Percentiles rank a stretch among this genome's conserved stretches.
These are phyloP conservation scores for Oryza nivara DNA, from an alignment of 176 grass and related monocot genomes.

Conservation along the genomic window DNA sequence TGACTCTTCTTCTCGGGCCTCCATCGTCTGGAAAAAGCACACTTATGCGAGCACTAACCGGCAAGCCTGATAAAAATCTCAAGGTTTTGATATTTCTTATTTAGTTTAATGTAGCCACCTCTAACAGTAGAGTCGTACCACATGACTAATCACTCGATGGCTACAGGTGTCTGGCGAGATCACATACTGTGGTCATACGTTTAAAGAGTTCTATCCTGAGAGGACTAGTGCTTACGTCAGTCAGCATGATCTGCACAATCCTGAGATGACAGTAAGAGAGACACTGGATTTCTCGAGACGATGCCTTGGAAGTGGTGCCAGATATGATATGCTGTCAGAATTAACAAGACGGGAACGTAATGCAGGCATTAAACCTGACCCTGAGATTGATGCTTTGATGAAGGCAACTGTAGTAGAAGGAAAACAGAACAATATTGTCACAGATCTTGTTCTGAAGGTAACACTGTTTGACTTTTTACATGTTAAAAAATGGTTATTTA, in stretches of 20 bases:
- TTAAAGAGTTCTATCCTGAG: slow-evolving; percentile 64
- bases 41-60: slow-evolving; percentile 61
- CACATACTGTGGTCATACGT: slow-evolving; percentile 60
- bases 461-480: not conserved
- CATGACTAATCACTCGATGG: not conserved
- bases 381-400: slow-evolving; percentile 70
- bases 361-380: slow-evolving; percentile 72
- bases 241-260: slow-evolving; percentile 66
- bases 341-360: slow-evolving; percentile 62
- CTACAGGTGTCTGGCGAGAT: slow-evolving; percentile 54
- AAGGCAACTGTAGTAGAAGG: slow-evolving; percentile 61
- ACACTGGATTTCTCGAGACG: slow-evolving; percentile 69
- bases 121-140: slow-evolving; percentile 1
- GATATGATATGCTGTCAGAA: slow-evolving; percentile 65
- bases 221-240: slow-evolving; percentile 70
- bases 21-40: slow-evolving; percentile 73
- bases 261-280: slow-evolving; percentile 76
- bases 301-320: slow-evolving; percentile 59
- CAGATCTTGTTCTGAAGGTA: slow-evolving; percentile 75
- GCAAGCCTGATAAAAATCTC: slow-evolving; percentile 62
- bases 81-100: slow-evolving; percentile 45
- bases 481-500: not conserved
- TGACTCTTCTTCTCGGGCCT: slow-evolving; percentile 80
- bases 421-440: slow-evolving; percentile 55
- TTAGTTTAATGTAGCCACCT: not conserved